A percentile compares a stretch with the other conserved stretches of the same genome.
phyloP scores from a whole-genome alignment of 129 eudicot genomes.

The Sambucus nigra region DNA sequence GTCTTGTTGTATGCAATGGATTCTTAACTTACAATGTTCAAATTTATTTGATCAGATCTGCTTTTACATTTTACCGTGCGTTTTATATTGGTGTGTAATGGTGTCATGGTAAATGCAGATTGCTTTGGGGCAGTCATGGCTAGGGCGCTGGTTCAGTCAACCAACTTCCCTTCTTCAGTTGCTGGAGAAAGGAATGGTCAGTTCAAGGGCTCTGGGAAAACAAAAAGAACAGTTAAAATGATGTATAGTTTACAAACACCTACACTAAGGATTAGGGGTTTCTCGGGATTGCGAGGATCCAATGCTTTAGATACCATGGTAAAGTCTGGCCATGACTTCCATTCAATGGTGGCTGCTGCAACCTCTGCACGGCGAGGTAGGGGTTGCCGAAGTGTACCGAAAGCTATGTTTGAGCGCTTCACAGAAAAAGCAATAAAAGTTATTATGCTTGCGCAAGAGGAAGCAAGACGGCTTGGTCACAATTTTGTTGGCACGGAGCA shows the following conservation, averaged over 20 bases:
- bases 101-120: conserved; percentile 21
- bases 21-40: neutral
- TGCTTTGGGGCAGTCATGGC: conserved; percentile 49
- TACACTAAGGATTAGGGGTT: conserved; percentile 26
- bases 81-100: neutral
- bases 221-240: conserved; percentile 38
- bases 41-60: neutral
- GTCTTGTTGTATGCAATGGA: neutral
- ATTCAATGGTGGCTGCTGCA: conserved; percentile 53
- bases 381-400: conserved; percentile 39
- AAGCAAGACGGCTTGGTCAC: conserved; percentile 81
- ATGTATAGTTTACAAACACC: conserved; percentile 30
- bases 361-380: conserved; percentile 37
- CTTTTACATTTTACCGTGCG: neutral
- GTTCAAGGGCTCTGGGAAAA: conserved; percentile 36
- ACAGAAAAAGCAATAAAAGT: conserved; percentile 90
- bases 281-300: conserved; percentile 56
- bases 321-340: conserved; percentile 32
- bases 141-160: conserved; percentile 62
- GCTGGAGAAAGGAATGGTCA: conserved; percentile 32
- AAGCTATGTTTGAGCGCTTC: conserved; percentile 86
- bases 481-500: conserved; percentile 86
- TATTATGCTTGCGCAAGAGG: conserved; percentile 96
- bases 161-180: conserved; percentile 57
- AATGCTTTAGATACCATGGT: conserved; percentile 55